Base-by-base conservation (phyloP, 208 protist genomes). In the Pavlovales sp. region DNA sequence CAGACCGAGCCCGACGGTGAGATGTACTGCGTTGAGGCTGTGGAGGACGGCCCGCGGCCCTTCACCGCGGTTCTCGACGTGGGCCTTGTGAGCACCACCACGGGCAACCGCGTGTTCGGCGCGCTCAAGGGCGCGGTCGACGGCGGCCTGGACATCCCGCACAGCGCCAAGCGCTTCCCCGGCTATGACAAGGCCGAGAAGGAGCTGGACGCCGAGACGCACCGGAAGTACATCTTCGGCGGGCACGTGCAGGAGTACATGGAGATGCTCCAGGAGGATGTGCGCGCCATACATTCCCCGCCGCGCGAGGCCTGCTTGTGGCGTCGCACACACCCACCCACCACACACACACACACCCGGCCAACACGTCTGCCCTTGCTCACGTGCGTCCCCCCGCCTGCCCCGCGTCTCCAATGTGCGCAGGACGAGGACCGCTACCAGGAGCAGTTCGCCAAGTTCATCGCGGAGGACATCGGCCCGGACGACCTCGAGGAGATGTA, bases 161-260 rank as follows among this genome's bases (percentile, higher is more conserved):
- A 99, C 96, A 94, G 84, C 84, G 94, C 95, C 57, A 98, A 97
- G 89, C 94, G 97, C 91, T 98, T 99, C 94, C 95, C 96, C 82
- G 98, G 97, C 88, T 99, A 96, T 95, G 94, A 96, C 91, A 92
- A 93, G 84, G 95, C 98, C 89, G 94, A 93, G 78, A 94, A 96
- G 88, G 88, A 94, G 83, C 92, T 97, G 83, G 94, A 98, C 91
- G 91, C 97, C 71, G 96, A 97, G 84, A 75, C 75, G 32, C 46
- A 86, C 86, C 93, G 96, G 84, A 94, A 97, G 77, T 93, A 97
- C 92, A 99, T 99, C 94, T 97, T 98, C 87, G 98, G 98, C 85
- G 95, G 94, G 40, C 98, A 99, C 95, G 97, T 99, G 46, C 95
- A 96, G 67, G 95, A 98, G 36, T 99, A 99, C 95, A 99, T 99